phyloP scores from a whole-genome alignment of 768 basidiomycete species.

The Dacryopinax spathularia region DNA sequence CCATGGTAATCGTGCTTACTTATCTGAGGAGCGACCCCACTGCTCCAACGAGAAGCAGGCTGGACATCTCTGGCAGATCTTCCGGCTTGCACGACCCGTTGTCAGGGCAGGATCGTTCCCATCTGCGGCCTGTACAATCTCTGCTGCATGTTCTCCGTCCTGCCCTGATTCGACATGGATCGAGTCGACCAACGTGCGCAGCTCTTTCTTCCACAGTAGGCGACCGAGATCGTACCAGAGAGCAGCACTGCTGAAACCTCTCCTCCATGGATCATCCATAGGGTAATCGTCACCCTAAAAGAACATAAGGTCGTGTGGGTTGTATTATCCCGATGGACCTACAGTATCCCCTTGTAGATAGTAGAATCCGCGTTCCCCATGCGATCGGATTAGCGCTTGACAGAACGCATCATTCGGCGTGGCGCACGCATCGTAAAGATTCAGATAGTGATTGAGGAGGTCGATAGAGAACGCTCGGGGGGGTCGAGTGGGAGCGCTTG shows the following conservation, averaged over 20 bases:
- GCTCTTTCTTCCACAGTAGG: not conserved
- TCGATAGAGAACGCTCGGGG: not conserved
- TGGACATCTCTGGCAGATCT: not conserved
- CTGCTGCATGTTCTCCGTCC: too few species aligned
- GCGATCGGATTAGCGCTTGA: not conserved
- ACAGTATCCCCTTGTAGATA: too few species aligned
- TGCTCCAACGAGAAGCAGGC: not conserved
- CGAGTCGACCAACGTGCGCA: not conserved
- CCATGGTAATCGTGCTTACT: not conserved
- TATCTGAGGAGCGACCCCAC: not conserved
- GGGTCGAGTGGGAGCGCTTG: not conserved
- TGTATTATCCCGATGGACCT: too few species aligned
- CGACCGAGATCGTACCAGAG: not conserved
- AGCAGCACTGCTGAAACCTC: not conserved
- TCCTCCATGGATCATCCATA: not conserved
- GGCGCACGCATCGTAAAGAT: not conserved
- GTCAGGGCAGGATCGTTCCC: too few species aligned
- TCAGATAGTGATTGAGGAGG: not conserved
- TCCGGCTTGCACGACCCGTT: not conserved
- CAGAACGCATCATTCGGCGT: not conserved
- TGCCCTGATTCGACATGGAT: not conserved
- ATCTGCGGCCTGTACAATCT: too few species aligned
- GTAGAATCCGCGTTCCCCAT: not conserved
- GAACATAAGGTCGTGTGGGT: not conserved
- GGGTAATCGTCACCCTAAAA: not conserved